Percentiles rank a stretch among this genome's conserved stretches.
phyloP scores from a whole-genome alignment of 345 rosid genomes.

The Sisymbrium altissimum region DNA sequence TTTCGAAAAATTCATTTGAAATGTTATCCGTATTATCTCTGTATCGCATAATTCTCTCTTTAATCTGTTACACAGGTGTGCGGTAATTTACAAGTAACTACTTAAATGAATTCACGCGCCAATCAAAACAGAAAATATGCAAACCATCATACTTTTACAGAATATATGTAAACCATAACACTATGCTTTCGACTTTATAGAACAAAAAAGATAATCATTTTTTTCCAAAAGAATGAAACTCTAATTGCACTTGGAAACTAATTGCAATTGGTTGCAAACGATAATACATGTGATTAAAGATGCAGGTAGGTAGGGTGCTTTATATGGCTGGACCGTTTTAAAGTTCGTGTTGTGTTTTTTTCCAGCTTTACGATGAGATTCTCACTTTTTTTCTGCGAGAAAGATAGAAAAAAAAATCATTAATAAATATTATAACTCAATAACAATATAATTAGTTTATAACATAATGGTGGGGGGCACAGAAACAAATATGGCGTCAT shows the following conservation, averaged over 20 bases:
- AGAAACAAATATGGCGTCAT: background rate
- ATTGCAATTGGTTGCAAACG: slow-evolving; percentile 7
- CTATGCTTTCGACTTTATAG: background rate
- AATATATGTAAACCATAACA: background rate
- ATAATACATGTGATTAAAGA: slow-evolving; percentile 35
- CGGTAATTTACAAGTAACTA: background rate
- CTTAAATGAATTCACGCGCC: too few species aligned
- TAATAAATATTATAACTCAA: background rate
- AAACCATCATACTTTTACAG: too few species aligned
- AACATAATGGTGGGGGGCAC: too few species aligned
- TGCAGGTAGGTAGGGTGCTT: slow-evolving; percentile 27
- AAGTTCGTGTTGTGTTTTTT: slow-evolving; percentile 16
- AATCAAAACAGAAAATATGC: too few species aligned
- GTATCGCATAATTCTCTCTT: background rate
- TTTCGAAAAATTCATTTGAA: background rate
- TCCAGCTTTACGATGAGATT: slow-evolving; percentile 24
- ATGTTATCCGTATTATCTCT: background rate
- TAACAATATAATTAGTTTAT: background rate
- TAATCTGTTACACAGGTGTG: background rate
- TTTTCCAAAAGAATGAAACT: background rate
- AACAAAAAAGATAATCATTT: too few species aligned
- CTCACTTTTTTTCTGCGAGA: background rate
- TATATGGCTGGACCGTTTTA: slow-evolving; percentile 33
- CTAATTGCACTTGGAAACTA: slow-evolving; percentile 1
- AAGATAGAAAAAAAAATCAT: background rate